These are phyloP conservation scores for Mortierella sp. DNA, from an alignment of 371 early-diverging fungal genomes.

Conservation along the genomic window DNA sequence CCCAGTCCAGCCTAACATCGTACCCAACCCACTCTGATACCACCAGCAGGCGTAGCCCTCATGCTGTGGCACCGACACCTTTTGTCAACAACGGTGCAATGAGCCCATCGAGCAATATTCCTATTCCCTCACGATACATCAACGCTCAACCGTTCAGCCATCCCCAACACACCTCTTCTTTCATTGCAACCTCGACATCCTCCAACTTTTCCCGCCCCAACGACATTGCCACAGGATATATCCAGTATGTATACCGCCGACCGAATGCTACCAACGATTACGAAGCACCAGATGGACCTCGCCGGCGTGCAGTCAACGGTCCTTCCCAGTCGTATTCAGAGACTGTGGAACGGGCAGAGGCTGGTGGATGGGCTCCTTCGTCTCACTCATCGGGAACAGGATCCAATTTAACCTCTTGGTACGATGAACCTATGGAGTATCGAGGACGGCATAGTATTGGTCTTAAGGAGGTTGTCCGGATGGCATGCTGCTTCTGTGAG, in stretches of 20 bases:
- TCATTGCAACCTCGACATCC: not conserved
- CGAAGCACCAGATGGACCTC: not conserved
- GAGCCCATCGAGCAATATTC: slow-evolving; percentile 17
- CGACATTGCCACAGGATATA: slow-evolving; percentile 14
- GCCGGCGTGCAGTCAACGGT: not conserved
- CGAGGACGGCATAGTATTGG: slow-evolving; percentile 23
- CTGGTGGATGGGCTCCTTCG: slow-evolving; percentile 22
- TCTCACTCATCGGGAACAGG: not conserved
- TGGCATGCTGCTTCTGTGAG: slow-evolving; percentile 67
- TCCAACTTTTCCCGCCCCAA: slow-evolving; percentile 16
- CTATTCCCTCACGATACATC: slow-evolving; percentile 36
- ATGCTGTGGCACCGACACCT: not conserved
- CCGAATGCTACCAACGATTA: not conserved
- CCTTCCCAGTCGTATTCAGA: slow-evolving; percentile 20
- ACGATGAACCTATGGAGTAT: not conserved
- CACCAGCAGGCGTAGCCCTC: not conserved
- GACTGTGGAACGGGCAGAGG: slow-evolving; percentile 36
- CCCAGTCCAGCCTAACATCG: not conserved
- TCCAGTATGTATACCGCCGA: not conserved
- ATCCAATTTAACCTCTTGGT: not conserved
- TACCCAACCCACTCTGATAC: not conserved
- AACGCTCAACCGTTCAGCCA: slow-evolving; percentile 17
- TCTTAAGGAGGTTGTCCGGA: slow-evolving; percentile 50
- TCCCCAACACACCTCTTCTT: slow-evolving; percentile 13
- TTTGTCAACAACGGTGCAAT: not conserved